Evolutionary conservation across 805 yeast genomes (phyloP).

Genomic region (Yarrowia bubula): DNA sequence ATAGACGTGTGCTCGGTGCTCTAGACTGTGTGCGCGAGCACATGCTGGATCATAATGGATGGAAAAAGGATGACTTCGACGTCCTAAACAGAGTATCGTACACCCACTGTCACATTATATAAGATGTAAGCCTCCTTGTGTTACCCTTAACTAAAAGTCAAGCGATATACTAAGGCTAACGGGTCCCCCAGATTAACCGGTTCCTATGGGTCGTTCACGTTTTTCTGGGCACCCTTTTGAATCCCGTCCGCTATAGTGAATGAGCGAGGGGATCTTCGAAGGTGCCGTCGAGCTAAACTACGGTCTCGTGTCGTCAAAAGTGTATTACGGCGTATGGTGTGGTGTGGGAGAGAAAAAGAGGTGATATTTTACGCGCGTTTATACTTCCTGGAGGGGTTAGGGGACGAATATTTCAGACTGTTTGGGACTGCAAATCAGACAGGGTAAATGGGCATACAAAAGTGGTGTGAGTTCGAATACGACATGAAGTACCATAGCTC

Average conservation of each 20-base stretch:
- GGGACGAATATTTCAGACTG: constrained; percentile 10
- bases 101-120: background rate
- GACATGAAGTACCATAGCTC: background rate
- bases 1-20: background rate
- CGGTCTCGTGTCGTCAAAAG: constrained; percentile 24
- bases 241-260: constrained; percentile 29
- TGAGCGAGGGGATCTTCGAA: constrained; percentile 32
- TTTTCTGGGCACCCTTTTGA: constrained; percentile 33
- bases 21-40: background rate
- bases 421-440: background rate
- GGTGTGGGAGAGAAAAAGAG: background rate
- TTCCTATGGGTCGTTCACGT: constrained; percentile 26
- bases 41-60: background rate
- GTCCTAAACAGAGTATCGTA: too few relatives aligned
- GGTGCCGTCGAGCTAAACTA: constrained; percentile 28
- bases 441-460: background rate
- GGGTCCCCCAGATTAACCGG: constrained; percentile 26
- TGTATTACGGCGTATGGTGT: constrained; percentile 20
- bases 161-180: constrained; percentile 22
- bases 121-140: constrained; percentile 7
- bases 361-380: background rate
- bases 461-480: background rate
- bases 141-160: constrained; percentile 19
- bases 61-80: background rate
- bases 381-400: constrained; percentile 6